phyloP scores from a whole-genome alignment of 805 yeast genomes.

The Phaffomyces opuntiae region DNA sequence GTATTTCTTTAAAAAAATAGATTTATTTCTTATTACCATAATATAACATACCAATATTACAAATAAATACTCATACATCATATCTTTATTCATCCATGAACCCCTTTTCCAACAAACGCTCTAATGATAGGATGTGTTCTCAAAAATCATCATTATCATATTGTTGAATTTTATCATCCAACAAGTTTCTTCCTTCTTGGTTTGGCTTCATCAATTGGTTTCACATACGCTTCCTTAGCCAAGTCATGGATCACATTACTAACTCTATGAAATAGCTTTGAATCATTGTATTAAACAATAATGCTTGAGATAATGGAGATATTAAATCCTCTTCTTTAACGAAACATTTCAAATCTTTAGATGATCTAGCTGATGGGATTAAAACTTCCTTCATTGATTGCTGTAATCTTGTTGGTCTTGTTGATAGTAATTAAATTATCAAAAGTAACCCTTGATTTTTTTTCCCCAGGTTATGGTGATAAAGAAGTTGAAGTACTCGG shows the following conservation, averaged over 20 bases:
- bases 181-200: constrained; percentile 2
- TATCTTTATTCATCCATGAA: neutral
- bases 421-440: constrained; percentile 22
- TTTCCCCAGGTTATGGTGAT: constrained; percentile 8
- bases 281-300: constrained; percentile 13
- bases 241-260: constrained; percentile 12
- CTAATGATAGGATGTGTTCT: constrained; percentile 7
- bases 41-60: no score
- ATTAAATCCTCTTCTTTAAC: constrained; percentile 10
- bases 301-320: constrained; percentile 23
- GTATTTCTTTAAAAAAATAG: no score
- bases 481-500: constrained; percentile 10
- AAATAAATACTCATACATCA: no score
- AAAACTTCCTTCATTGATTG: constrained; percentile 12
- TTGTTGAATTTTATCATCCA: constrained; percentile 6
- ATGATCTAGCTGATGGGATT: constrained; percentile 4
- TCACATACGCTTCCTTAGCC: constrained; percentile 14
- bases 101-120: constrained; percentile 8
- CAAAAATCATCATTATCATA: constrained; percentile 6
- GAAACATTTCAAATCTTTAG: constrained; percentile 9
- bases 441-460: constrained; percentile 4
- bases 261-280: constrained; percentile 5
- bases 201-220: constrained; percentile 14
- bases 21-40: no score
- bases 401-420: constrained; percentile 20